Conservation (phyloP, 148 eudicot species). For the Cornus suecica region DNA sequence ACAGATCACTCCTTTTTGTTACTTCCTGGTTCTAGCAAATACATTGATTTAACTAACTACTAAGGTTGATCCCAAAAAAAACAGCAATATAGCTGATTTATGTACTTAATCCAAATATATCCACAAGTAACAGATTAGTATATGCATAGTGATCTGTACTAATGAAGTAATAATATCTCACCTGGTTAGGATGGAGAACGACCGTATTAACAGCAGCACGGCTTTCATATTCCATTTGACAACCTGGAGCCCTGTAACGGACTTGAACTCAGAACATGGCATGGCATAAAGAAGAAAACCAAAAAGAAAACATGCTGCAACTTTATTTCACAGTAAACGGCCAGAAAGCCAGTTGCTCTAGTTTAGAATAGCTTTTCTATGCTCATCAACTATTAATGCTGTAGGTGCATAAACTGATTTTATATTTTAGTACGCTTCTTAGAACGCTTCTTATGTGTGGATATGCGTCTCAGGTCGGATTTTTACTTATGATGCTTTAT, state of each 20-base stretch:
- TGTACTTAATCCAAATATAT: not conserved
- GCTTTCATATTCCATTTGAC: slow-evolving; percentile 98
- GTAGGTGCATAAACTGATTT: too few relatives aligned
- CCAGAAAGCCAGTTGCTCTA: not conserved
- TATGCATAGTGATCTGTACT: not conserved
- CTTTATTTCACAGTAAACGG: not conserved
- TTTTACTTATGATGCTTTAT: too few relatives aligned
- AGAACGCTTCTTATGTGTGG: too few relatives aligned
- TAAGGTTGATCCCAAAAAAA: not conserved
- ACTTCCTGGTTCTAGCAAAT: not conserved
- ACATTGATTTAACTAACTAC: not conserved
- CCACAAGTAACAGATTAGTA: not conserved
- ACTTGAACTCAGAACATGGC: not conserved
- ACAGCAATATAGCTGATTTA: not conserved
- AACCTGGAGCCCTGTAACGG: slow-evolving; percentile 77
- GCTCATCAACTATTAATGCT: too few relatives aligned
- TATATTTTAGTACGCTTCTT: too few relatives aligned
- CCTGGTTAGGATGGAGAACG: slow-evolving; percentile 98
- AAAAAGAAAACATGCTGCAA: not conserved
- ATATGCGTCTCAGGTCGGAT: too few relatives aligned
- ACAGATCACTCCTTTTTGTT: too few relatives aligned
- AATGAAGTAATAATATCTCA: slow-evolving; percentile 8
- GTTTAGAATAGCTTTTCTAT: not conserved
- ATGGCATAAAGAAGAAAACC: not conserved
- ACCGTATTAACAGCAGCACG: slow-evolving; percentile 99